A percentile compares a stretch with the other conserved stretches of the same genome.
These are phyloP conservation scores for Rhodotorula glutinis DNA, from an alignment of 1,284 basidiomycete species.

Conservation along the genomic window DNA sequence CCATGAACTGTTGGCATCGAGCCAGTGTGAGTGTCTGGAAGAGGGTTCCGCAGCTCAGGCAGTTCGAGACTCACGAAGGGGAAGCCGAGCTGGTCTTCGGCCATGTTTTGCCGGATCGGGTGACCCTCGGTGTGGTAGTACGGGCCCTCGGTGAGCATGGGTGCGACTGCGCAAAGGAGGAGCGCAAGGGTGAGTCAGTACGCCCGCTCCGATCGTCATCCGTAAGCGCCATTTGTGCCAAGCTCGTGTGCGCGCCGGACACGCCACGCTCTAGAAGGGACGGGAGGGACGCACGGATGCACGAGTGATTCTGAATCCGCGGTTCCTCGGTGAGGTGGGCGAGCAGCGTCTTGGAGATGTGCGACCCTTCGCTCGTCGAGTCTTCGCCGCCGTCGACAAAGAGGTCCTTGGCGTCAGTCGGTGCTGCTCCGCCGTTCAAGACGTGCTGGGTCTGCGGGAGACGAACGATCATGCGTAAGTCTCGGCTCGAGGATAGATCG, in stretches of 20 bases:
- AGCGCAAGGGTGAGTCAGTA: background rate
- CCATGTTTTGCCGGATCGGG: conserved; percentile 56
- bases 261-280: no score
- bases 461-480: background rate
- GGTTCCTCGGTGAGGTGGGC: conserved; percentile 42
- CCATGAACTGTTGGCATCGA: conserved; percentile 49
- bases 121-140: conserved; percentile 54
- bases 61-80: conserved; percentile 50
- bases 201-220: background rate
- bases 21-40: background rate
- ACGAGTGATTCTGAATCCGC: conserved; percentile 49
- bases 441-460: conserved; percentile 25
- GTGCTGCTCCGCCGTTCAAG: conserved; percentile 41
- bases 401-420: conserved; percentile 45
- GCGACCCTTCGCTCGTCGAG: conserved; percentile 29
- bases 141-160: conserved; percentile 52
- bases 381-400: conserved; percentile 47
- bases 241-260: no score
- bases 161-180: conserved; percentile 38
- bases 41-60: no score
- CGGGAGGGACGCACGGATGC: conserved; percentile 41
- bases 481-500: background rate
- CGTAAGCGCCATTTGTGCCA: background rate
- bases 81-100: conserved; percentile 57
- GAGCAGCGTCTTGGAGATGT: conserved; percentile 44